Evolutionary conservation across 495 filamentous ascomycete genomes (phyloP), one percentile per base, ranked within the genome.

Genomic region (Pyrenula aspistea): DNA sequence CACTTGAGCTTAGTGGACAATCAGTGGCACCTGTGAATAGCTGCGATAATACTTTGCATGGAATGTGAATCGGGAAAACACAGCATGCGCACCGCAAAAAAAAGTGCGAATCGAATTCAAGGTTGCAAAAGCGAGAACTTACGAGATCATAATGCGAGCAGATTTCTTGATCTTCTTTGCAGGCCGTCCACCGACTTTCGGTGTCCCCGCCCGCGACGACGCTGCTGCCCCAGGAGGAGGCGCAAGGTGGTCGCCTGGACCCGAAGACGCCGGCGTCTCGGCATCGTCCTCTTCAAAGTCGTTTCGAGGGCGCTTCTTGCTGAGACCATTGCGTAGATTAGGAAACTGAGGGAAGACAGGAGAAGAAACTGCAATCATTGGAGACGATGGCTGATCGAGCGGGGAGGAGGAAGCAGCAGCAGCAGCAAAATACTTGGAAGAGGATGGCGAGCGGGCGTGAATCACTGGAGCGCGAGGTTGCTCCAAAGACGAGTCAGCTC

Each of bases 101-200:
- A n/a, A n/a, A n/a, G n/a, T n/a, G n/a, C n/a, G n/a, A n/a, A n/a
- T n/a, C n/a, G 15, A 42, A 42, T 42, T 4, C 31, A 42, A 15
- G 8, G 31, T 8, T 42, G 31, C 4, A 55, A 53, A 12, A 20
- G 1, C 20, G n/a, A 25, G 21, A 25, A 84, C 84, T 81, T 73
- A 87, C 84, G 84, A 87, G 61, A 73, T 82, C 72, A 86, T 87
- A 58, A 85, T 77, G 51, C 82, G 78, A 56, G 83, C 73, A 56
- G 79, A 74, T 52, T 73, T 77, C 60, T 79, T 77, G 19, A 68
- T 61, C 61, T 74, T 81, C 69, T 83, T 83, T 57, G 70, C 65
- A 31, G 81, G 72, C 47, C 77, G 76, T 48, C 60, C 63, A 31
- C 71, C 63, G 15, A 68, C 71, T 23, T 60, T 68, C 10, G 82